phyloP scores from a whole-genome alignment of 1,284 basidiomycete species.

The Sanghuangporus weigelae region DNA sequence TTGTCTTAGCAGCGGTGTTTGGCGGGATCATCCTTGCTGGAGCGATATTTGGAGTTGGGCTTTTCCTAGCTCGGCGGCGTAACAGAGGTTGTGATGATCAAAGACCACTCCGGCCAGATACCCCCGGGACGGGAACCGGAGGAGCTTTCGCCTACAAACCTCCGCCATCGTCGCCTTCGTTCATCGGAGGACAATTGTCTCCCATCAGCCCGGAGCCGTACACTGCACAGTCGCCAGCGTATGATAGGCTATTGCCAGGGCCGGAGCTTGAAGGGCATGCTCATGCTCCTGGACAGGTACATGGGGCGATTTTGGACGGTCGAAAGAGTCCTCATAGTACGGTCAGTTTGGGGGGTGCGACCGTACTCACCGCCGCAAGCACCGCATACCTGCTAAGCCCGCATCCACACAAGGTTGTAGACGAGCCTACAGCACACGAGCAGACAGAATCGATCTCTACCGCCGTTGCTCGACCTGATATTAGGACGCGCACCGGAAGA shows the following conservation, averaged over 20 bases:
- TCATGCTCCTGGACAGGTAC: not conserved
- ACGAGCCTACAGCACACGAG: not conserved
- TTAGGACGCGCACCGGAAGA: not conserved
- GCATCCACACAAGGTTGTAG: not conserved
- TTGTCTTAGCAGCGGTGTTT: conserved; percentile 13
- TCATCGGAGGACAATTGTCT: not conserved
- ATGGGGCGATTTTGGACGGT: not conserved
- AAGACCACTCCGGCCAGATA: not conserved
- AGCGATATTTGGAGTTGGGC: not conserved
- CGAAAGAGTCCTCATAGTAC: conserved; percentile 3
- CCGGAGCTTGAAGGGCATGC: not conserved
- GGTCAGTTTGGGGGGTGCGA: conserved; percentile 8
- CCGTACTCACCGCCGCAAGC: conserved; percentile 10
- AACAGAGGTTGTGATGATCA: not conserved
- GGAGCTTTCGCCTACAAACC: not conserved
- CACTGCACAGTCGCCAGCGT: not conserved
- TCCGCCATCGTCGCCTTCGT: not conserved
- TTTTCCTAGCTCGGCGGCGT: not conserved
- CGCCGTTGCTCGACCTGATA: not conserved
- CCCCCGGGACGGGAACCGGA: not conserved
- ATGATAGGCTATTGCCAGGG: not conserved
- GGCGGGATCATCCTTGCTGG: conserved; percentile 7
- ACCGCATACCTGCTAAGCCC: conserved; percentile 5
- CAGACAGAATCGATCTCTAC: not conserved
- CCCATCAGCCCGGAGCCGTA: not conserved